phyloP scores from a whole-genome alignment of 2,329 filamentous ascomycete species.

The Penicillium sp. region DNA sequence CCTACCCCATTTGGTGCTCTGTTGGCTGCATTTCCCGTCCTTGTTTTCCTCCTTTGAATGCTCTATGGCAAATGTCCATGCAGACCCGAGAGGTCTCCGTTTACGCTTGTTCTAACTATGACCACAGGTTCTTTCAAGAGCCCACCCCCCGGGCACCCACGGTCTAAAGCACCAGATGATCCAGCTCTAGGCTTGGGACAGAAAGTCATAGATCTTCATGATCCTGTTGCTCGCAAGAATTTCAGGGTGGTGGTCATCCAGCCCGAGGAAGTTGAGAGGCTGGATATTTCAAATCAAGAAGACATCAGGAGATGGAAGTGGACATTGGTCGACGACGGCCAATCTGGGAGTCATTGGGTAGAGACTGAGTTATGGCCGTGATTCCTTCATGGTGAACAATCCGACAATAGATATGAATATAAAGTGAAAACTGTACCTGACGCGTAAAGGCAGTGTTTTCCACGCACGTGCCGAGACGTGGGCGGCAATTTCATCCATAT shows the following conservation, averaged over 20 bases:
- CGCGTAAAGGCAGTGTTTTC: no score
- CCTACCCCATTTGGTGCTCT: background rate
- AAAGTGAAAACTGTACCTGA: no score
- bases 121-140: conserved; percentile 66
- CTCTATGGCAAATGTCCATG: background rate
- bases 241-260: conserved; percentile 87
- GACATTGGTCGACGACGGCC: conserved; percentile 38
- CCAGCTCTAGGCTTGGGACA: conserved; percentile 53
- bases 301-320: conserved; percentile 66
- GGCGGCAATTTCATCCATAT: no score
- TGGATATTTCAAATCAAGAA: conserved; percentile 68
- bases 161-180: conserved; percentile 52
- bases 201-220: conserved; percentile 68
- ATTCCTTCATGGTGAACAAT: background rate
- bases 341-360: conserved; percentile 57
- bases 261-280: conserved; percentile 72
- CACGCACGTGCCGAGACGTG: no score
- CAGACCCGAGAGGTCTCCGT: background rate
- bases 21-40: background rate
- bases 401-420: background rate
- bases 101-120: conserved; percentile 4
- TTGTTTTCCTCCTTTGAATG: background rate
- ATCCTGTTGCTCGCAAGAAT: conserved; percentile 67
- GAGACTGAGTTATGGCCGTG: conserved; percentile 67
- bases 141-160: conserved; percentile 64